Evolutionary conservation across 2,329 filamentous ascomycete species (phyloP), one percentile per base, ranked within the genome.

Genomic region (Fusarium begoniae): DNA sequence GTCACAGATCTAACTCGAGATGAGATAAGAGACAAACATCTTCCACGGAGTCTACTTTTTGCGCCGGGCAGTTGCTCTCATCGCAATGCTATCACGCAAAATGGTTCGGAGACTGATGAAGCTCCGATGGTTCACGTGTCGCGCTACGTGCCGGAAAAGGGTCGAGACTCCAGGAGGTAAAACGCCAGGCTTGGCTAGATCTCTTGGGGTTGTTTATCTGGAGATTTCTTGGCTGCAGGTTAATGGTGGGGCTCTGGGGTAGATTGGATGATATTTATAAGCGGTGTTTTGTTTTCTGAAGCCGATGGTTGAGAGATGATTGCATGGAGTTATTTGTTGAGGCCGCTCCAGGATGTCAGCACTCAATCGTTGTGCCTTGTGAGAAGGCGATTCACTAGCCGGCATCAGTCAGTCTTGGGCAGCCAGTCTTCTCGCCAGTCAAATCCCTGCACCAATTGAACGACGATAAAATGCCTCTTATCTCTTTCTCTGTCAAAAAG

Each of bases 21-120:
- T 15, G 26, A 44, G 32, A 47, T 48, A 45, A 48, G 24, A 43
- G 10, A 22, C 37, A 44, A 30, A 43, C 37, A 32, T 8, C 28
- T 26, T 43, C 8, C 4, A 28, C 71, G 71, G 71, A 61, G n/a
- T 37, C 70, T 74, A 74, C 38, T 74, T 73, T 48, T 47, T 56
- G n/a, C 15, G 22, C 67, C 71, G 71, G 13, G 9, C 11, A 10
- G 4, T 57, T 13, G 0, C 5, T 40, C 13, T 8, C 15, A 43
- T 28, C 20, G 10, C 8, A 43, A 22, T 7, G 8, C 41, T 18
- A 37, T 50, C 30, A n/a, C 55, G 22, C 41, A 58, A 48, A 18
- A 40, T 26, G 22, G 20, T 14, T 74, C 71, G 71, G 71, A 35
- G 3, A 11, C 32, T 74, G 53, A 74, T 64, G 15, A 69, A 72